Base-by-base conservation (phyloP, 2,329 filamentous ascomycete species). In the Verticillium nonalfalfae region DNA sequence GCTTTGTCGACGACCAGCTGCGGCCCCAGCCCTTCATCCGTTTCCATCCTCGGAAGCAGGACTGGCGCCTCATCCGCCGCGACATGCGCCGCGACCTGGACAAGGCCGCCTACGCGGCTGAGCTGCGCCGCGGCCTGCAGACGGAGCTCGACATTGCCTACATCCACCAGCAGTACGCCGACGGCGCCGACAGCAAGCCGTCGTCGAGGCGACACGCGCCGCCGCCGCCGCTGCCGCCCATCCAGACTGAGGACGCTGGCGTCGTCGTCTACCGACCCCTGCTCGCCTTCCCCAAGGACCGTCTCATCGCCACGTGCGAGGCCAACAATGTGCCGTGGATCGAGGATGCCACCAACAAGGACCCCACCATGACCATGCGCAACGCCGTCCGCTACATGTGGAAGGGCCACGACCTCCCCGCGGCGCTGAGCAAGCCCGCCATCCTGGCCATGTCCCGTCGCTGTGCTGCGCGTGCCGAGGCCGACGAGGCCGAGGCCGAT, bases 301-400 rank as follows among this genome's bases (percentile, higher is more conserved):
- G 88, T 39, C 79, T 97, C n/a, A 81, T 89, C 54, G 85, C 86
- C 1, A 93, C 91, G 0, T 97, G 94, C 69, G 73, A 87, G 63
- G 78, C 82, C n/a, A 82, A 87, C 65, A 75, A 79, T 0, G 76
- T 96, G 10, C 75, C 78, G 0, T 98, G 91, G 90, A 90, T 92
- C 65, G 91, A 95, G 71, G 95, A 99, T 71, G 77, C 80, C 52
- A 97, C 93, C 1, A 99, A 99, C 70, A 74, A 79, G 15, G 90
- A 97, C 68, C 82, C 80, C 9, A 92, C 88, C 0, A 76, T 96
- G 62, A 97, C 95, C 0, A 75, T 82, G 55, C 85, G 95, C 40
- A 99, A 99, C 69, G 87, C 94, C 0, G 79, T 97, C 40, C 85
- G 94, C 36, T 78, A 89, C 71, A 72, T 96, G 54, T 80, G 85